phyloP scores from a whole-genome alignment of 345 rosid species.

The Gynandropsis gynandra region DNA sequence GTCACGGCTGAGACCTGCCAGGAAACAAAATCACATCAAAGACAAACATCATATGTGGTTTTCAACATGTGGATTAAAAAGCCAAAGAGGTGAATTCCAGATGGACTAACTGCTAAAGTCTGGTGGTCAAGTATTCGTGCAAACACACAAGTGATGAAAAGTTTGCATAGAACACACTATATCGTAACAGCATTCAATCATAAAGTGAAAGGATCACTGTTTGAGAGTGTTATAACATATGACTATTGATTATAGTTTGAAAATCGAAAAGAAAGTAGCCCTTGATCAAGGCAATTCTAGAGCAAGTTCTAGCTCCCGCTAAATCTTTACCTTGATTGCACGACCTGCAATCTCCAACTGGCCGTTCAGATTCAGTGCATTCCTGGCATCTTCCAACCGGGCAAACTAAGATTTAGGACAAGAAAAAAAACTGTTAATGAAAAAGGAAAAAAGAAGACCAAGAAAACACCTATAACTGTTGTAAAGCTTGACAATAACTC shows the following conservation, averaged over 20 bases:
- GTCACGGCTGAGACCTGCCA: slow-evolving; percentile 87
- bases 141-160: slow-evolving; percentile 1
- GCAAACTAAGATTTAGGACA: slow-evolving; percentile 42
- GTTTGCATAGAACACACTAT: slow-evolving; percentile 1
- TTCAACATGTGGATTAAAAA: slow-evolving; percentile 9
- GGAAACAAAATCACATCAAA: slow-evolving; percentile 12
- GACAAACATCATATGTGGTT: slow-evolving; percentile 8
- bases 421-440: slow-evolving; percentile 9
- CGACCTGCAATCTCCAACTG: slow-evolving; percentile 87
- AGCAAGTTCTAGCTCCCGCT: no score
- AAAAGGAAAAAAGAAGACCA: slow-evolving; percentile 6
- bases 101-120: slow-evolving; percentile 3
- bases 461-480: not conserved
- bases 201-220: not conserved
- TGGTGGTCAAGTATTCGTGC: slow-evolving; percentile 7
- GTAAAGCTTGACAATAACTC: not conserved
- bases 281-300: no score
- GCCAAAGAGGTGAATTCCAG: slow-evolving; percentile 8
- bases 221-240: not conserved
- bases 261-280: no score
- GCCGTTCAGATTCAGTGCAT: slow-evolving; percentile 85
- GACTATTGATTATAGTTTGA: no score
- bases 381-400: slow-evolving; percentile 90
- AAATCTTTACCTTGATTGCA: slow-evolving; percentile 60
- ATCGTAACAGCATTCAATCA: slow-evolving; percentile 1